Conservation (phyloP, 2,329 filamentous ascomycete species). For the Talaromyces atroroseus region DNA sequence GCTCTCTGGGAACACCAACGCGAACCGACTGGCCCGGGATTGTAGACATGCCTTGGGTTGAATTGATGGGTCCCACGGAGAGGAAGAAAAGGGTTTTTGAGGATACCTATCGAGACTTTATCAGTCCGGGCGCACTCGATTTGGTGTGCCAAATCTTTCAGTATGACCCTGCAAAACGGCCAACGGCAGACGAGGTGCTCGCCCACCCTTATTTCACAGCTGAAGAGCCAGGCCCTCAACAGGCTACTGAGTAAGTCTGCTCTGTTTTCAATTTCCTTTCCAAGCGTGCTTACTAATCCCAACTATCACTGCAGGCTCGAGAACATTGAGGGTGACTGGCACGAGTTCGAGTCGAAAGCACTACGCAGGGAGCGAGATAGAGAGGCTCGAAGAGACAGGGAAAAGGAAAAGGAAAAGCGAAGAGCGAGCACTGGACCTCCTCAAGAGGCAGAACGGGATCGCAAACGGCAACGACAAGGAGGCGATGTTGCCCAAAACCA, state of each 20-base stretch:
- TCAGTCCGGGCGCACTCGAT: conserved; percentile 77
- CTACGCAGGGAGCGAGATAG: conserved; percentile 77
- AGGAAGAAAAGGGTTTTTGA: conserved; percentile 70
- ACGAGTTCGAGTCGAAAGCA: conserved; percentile 96
- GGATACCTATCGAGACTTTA: conserved; percentile 70
- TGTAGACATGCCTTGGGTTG: conserved; percentile 95
- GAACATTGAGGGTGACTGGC: conserved; percentile 87
- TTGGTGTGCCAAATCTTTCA: conserved; percentile 78
- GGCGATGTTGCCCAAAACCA: conserved; percentile 11
- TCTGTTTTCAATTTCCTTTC: conserved; percentile 5
- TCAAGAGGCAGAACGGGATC: conserved; percentile 33
- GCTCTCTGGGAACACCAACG: conserved; percentile 81
- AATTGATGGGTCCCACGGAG: conserved; percentile 74
- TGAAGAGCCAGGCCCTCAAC: conserved; percentile 71
- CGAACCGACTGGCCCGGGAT: conserved; percentile 80
- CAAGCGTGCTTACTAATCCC: conserved; percentile 5
- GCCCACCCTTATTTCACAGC: conserved; percentile 80
- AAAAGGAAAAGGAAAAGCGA: conserved; percentile 47
- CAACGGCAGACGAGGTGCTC: conserved; percentile 76
- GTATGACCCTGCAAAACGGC: conserved; percentile 80
- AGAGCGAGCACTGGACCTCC: conserved; percentile 34
- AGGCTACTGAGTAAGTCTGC: conserved; percentile 71
- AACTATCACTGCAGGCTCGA: conserved; percentile 53
- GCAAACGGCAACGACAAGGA: conserved; percentile 33
- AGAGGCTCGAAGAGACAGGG: conserved; percentile 43